Evolutionary conservation across 257 asterid genomes (phyloP), one percentile per base, ranked within the genome.

Genomic region (Solanum ossicruentum): DNA sequence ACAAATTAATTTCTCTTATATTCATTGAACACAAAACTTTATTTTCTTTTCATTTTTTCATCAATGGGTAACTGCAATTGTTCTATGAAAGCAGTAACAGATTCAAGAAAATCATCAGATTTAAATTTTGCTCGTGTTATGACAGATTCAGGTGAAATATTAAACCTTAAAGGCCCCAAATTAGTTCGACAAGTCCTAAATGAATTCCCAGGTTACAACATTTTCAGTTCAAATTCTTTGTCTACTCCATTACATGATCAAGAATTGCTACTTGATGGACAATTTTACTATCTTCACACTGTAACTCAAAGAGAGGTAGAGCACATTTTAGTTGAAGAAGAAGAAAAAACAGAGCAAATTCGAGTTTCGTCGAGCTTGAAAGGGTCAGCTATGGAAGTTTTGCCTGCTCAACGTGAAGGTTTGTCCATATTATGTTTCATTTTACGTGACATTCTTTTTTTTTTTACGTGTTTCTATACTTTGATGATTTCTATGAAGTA

Each of bases 21-120:
- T 65, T 63, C 26, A 43, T 23, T 20, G 16, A 28, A 51, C 58
- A 82, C 52, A 83, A 13, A 36, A 60, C 85, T 47, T 66, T 65
- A 10, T 32, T 39, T 23, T 81, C 41, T 32, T 13, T 10, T 26
- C 56, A 3, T 43, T 36, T 69, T 55, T 78, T 1, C 23, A 81
- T 41, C 85, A 85, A 93, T 93, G 97, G 97, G 96, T 80, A 93
- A 93, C 86, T 91, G 97, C 84, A 93, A 93, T 85, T 92, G 97
- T 75, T 84, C 93, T 47, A 85, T 83, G 28, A 89, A 71, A 84
- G 89, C 93, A 43, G 90, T 83, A 2, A 10, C 86, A 23, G 93
- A 88, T 87, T 84, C 91, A 11, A 84, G 85, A 58, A 82, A 85
- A 45, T n/a, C 18, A 26, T 7, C 72, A 49, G 87, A 71, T 17